Conservation (phyloP, 352 stramenopile genomes). For the Achlya hypogyna region DNA sequence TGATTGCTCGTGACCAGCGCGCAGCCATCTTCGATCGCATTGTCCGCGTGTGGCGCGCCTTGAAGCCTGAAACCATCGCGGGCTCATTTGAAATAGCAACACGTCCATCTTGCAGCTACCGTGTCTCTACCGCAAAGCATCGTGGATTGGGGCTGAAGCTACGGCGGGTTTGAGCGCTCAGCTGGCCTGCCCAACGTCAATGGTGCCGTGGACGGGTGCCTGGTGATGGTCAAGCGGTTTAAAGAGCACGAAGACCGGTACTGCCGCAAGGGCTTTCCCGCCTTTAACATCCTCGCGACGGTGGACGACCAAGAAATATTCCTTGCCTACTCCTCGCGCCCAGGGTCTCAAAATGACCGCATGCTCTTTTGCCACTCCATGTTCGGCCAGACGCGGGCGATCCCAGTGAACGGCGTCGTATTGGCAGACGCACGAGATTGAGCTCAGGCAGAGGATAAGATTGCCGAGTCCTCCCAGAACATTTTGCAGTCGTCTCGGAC, state of each 20-base stretch:
- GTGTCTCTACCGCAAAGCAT: not conserved
- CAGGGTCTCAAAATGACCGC: not conserved
- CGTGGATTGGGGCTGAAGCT: not conserved
- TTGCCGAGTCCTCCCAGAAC: too few relatives aligned
- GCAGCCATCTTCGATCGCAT: too few relatives aligned
- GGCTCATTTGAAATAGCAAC: too few relatives aligned
- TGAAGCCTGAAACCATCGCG: too few relatives aligned
- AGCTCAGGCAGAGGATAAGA: too few relatives aligned
- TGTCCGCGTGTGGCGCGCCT: too few relatives aligned
- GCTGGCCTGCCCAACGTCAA: constrained; percentile 13
- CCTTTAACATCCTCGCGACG: constrained; percentile 4
- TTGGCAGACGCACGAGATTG: too few relatives aligned
- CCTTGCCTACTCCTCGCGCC: not conserved
- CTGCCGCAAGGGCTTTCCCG: constrained; percentile 18
- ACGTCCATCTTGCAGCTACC: not conserved
- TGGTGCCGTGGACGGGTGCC: constrained; percentile 12
- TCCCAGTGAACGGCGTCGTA: too few relatives aligned
- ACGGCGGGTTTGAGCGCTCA: not conserved
- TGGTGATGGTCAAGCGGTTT: constrained; percentile 12
- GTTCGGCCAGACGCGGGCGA: too few relatives aligned
- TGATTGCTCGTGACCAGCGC: too few relatives aligned
- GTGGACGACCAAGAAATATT: constrained; percentile 16
- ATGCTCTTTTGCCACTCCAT: too few relatives aligned
- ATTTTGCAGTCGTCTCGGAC: too few relatives aligned
- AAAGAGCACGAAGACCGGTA: constrained; percentile 16